These are phyloP conservation scores for Phylloboletellus chloephorus DNA, from an alignment of 1,284 basidiomycete genomes.

Conservation along the genomic window DNA sequence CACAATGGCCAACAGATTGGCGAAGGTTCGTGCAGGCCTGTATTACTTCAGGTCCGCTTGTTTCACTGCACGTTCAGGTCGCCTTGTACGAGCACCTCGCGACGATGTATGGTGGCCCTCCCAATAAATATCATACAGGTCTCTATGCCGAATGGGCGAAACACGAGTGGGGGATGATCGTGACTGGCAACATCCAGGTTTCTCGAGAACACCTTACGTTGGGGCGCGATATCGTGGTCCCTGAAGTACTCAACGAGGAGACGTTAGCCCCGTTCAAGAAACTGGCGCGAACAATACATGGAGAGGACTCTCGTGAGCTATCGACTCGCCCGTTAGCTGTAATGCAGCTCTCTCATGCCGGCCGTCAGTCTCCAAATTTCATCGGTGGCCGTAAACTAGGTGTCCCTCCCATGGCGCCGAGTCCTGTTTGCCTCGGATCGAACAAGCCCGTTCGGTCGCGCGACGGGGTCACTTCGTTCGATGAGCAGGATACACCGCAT, in stretches of 20 bases:
- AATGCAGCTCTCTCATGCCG: conserved; percentile 84
- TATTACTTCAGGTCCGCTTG: not conserved
- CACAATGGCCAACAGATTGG: conserved; percentile 38
- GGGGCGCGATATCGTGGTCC: conserved; percentile 75
- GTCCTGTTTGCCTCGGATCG: conserved; percentile 53
- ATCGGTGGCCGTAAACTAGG: conserved; percentile 62
- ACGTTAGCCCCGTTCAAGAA: conserved; percentile 47
- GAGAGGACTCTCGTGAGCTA: conserved; percentile 15
- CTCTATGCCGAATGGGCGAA: conserved; percentile 78
- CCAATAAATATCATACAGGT: conserved; percentile 55
- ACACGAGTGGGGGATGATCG: conserved; percentile 82
- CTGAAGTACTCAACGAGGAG: conserved; percentile 39
- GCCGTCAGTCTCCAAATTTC: conserved; percentile 78
- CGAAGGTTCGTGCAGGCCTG: conserved; percentile 36
- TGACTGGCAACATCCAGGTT: conserved; percentile 89
- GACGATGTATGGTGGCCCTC: conserved; percentile 62
- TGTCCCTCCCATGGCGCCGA: conserved; percentile 67
- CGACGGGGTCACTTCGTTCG: conserved; percentile 8
- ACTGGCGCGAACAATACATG: conserved; percentile 51
- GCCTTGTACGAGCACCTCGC: conserved; percentile 86
- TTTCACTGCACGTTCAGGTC: conserved; percentile 40
- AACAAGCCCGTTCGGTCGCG: conserved; percentile 19
- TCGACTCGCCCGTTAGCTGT: conserved; percentile 43
- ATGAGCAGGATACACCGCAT: conserved; percentile 17
- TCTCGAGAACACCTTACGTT: conserved; percentile 67